Evolutionary conservation across 768 basidiomycete species (phyloP).

Genomic region (Lentinula sp.): DNA sequence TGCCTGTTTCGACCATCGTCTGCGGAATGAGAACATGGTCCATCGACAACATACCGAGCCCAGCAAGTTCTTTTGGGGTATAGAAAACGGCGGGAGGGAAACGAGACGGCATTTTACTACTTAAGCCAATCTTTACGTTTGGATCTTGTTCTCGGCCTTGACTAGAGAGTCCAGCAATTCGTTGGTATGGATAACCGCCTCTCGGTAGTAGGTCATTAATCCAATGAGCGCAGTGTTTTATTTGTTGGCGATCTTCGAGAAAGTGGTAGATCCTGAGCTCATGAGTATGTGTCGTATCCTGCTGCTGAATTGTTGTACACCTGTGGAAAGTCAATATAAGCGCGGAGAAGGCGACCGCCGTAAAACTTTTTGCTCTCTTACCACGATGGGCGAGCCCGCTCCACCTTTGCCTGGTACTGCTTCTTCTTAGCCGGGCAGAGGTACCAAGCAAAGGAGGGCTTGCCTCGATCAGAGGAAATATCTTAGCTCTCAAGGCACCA

Average conservation of each 20-base stretch:
- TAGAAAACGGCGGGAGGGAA: constrained; percentile 97
- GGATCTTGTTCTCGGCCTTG: constrained; percentile 99
- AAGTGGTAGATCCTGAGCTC: constrained; percentile 98
- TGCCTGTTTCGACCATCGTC: constrained; percentile 97
- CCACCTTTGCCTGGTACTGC: no score
- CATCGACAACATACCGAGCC: constrained; percentile 99
- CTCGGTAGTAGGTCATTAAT: constrained; percentile 96
- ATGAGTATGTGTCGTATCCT: constrained; percentile 94
- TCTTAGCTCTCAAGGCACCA: no score
- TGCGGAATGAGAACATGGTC: constrained; percentile 98
- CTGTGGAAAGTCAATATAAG: constrained; percentile 24
- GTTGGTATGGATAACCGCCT: constrained; percentile 96
- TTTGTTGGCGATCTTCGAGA: constrained; percentile 98
- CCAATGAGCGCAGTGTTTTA: constrained; percentile 97
- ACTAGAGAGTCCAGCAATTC: constrained; percentile 94
- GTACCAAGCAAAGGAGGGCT: no score
- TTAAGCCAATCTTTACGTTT: constrained; percentile 98
- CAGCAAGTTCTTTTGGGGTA: constrained; percentile 96
- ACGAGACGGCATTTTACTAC: constrained; percentile 99
- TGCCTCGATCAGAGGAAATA: no score
- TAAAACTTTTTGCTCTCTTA: no score
- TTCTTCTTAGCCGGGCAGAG: no score
- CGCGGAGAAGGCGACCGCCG: neutral
- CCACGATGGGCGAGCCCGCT: no score
- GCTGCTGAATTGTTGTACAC: constrained; percentile 96